phyloP scores from a whole-genome alignment of 257 asterid species.

The Handroanthus guayacan region DNA sequence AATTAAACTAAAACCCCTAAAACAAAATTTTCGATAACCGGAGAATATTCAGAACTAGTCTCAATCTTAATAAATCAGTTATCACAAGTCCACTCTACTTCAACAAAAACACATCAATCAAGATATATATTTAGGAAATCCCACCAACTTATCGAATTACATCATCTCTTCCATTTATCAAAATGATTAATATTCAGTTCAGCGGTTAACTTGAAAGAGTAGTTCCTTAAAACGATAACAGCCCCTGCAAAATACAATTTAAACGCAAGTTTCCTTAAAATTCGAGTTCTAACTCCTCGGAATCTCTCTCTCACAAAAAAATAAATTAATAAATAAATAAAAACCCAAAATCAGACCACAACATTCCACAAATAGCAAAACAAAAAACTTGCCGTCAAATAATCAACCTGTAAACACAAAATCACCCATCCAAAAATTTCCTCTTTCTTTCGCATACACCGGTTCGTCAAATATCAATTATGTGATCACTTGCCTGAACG shows the following conservation, averaged over 20 bases:
- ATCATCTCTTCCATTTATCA: neutral
- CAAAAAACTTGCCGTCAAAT: neutral
- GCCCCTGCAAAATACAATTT: neutral
- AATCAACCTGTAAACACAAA: constrained; percentile 16
- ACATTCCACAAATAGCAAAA: neutral
- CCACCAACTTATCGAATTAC: constrained; percentile 20
- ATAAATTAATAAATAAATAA: too few relatives aligned
- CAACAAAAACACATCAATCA: constrained; percentile 10
- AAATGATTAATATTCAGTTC: constrained; percentile 8
- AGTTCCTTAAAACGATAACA: constrained; percentile 1
- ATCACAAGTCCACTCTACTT: neutral
- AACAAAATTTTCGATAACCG: neutral
- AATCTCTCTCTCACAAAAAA: too few relatives aligned
- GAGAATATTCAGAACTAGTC: neutral
- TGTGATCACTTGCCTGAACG: constrained; percentile 67
- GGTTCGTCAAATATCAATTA: neutral
- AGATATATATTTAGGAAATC: neutral
- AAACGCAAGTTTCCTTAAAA: neutral
- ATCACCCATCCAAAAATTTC: constrained; percentile 20
- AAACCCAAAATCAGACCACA: neutral
- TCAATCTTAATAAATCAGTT: neutral
- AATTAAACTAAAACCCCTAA: neutral
- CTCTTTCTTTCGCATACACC: neutral
- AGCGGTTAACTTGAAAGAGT: neutral
- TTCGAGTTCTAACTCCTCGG: neutral